These are phyloP conservation scores for Globisporangium yorkense DNA, from an alignment of 352 stramenopile species.

Conservation along the genomic window DNA sequence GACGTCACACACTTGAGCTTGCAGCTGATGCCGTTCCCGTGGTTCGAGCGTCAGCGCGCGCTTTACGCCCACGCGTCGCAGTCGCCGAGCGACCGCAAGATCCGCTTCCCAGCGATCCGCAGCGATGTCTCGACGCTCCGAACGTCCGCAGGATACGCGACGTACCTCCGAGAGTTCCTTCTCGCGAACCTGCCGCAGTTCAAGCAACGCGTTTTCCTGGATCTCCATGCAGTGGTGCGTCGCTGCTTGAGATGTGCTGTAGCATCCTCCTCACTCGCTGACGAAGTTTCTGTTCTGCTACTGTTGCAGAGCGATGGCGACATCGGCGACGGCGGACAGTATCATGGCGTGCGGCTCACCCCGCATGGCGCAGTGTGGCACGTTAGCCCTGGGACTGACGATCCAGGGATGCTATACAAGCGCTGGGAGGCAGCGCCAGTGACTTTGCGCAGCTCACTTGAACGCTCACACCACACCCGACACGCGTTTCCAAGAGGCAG, in stretches of 20 bases:
- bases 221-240: slow-evolving; percentile 48
- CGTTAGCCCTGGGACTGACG: slow-evolving; percentile 12
- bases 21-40: slow-evolving; percentile 82
- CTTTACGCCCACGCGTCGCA: slow-evolving; percentile 17
- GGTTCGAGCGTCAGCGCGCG: slow-evolving; percentile 49
- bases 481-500: slow-evolving; percentile 24
- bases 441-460: background rate
- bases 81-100: background rate
- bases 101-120: slow-evolving; percentile 31
- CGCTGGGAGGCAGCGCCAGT: slow-evolving; percentile 11
- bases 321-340: slow-evolving; percentile 28
- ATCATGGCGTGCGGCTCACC: slow-evolving; percentile 30
- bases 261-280: no score
- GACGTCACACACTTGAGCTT: slow-evolving; percentile 71
- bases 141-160: slow-evolving; percentile 31
- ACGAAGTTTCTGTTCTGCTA: background rate
- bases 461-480: slow-evolving; percentile 1
- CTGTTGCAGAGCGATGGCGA: slow-evolving; percentile 34
- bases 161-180: slow-evolving; percentile 38
- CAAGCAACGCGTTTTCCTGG: slow-evolving; percentile 32
- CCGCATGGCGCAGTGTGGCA: slow-evolving; percentile 46
- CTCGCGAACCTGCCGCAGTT: slow-evolving; percentile 23
- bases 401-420: slow-evolving; percentile 9
- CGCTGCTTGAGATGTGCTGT: background rate
- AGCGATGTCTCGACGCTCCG: slow-evolving; percentile 29